Base-by-base conservation (phyloP, 805 yeast species). In the Candida nitratophila region DNA sequence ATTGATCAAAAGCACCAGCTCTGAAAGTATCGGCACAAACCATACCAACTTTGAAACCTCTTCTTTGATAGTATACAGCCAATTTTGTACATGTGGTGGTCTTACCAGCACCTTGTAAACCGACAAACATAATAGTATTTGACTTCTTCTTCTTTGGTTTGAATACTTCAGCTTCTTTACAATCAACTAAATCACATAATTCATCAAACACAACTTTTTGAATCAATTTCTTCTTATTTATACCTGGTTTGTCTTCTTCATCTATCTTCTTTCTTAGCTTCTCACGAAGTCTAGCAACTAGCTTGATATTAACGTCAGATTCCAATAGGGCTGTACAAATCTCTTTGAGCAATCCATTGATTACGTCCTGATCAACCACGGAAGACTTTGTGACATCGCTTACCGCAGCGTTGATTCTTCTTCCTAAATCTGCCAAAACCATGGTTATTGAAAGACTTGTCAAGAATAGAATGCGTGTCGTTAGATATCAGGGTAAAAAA, bases 11-110 rank as follows among this genome's bases (percentile, higher is more conserved):
- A 2, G 99, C 99, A 74, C 99, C 99, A 32, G 99, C 99, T 74
- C 99, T 82, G 74, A 91, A 93, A 27, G 99, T 93, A 71, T 93
- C 99, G 2, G 99, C 99, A 77, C 99, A 93, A 22, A 93, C 98
- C 60, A 93, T 71, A 43, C 98, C 98, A 39, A 88, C 96, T 61
- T 89, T 90, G 66, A 82, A 88, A 2, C 97, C 97, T 58, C 97
- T 74, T 59, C 90, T 79, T 58, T 89, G 91, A 62, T 93, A 93
- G 61, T 86, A 90, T 2, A 88, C 95, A 0, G 99, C 99, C 55
- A 91, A 71, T 56, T 93, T 93, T 1, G 99, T 93, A 79, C 97
- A 90, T 2, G 96, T 82, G 0, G 99, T 93, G 29, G 99, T 93
- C 63, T 93, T 93, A 75, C 99, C 99, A 12, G 98, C 93, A 70